These are phyloP conservation scores for Miscanthus lutarioriparius DNA, from an alignment of 176 grass and related monocot species.

Conservation along the genomic window DNA sequence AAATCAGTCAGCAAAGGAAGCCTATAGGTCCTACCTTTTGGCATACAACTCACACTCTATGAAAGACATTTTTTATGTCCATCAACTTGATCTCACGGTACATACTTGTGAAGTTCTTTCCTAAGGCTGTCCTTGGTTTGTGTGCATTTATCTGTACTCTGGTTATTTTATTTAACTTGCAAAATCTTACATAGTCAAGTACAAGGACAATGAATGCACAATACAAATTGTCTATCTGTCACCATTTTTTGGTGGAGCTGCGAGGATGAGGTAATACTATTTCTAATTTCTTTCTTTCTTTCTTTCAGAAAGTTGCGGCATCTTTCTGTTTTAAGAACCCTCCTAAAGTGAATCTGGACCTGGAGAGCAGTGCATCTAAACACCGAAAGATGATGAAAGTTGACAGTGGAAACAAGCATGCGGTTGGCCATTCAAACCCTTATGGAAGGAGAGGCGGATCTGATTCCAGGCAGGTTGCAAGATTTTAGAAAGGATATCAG, in stretches of 20 bases:
- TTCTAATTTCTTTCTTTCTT: not conserved
- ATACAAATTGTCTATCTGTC: not conserved
- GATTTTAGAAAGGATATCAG: not conserved
- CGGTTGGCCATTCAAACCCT: conserved; percentile 56
- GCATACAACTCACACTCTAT: conserved; percentile 80
- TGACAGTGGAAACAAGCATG: conserved; percentile 51
- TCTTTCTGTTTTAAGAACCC: conserved; percentile 68
- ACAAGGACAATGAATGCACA: not conserved
- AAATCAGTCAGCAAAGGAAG: conserved; percentile 76
- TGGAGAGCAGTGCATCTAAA: conserved; percentile 75
- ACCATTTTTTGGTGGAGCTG: not conserved
- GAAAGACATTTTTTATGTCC: conserved; percentile 87
- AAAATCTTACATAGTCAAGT: not conserved
- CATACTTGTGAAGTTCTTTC: not conserved
- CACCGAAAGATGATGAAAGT: conserved; percentile 54
- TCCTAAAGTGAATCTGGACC: conserved; percentile 67
- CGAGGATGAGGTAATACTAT: not conserved
- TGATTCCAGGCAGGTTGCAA: not conserved
- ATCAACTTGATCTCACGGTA: conserved; percentile 85
- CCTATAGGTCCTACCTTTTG: conserved; percentile 77
- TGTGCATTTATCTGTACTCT: not conserved
- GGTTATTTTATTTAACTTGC: not conserved
- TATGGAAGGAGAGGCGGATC: conserved; percentile 37
- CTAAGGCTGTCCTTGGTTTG: not conserved
- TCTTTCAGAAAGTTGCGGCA: conserved; percentile 61